A percentile compares a stretch with the other conserved stretches of the same genome.
Evolutionary conservation across 1,284 basidiomycete genomes (phyloP).

Genomic region (Hymenochaete sp.): DNA sequence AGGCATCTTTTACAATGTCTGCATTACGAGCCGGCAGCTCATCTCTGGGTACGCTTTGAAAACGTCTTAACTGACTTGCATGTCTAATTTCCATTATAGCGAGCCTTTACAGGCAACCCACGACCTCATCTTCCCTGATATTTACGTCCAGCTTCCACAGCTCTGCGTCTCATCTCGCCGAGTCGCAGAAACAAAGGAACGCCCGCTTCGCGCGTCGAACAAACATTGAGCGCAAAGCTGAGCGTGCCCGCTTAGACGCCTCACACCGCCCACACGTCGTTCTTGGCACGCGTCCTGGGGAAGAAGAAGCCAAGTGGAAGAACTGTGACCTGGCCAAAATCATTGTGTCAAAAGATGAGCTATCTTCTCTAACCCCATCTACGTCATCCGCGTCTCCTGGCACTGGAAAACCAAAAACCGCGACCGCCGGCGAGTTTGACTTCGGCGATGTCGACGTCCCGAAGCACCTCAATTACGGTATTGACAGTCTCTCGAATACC

Average conservation of each 20-base stretch:
- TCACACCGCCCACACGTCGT: slow-evolving; percentile 57
- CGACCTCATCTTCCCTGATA: neutral
- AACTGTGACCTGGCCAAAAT: slow-evolving; percentile 54
- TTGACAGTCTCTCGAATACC: slow-evolving; percentile 28
- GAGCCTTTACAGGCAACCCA: neutral
- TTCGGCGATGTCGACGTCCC: slow-evolving; percentile 33
- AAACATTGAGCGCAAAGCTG: slow-evolving; percentile 42
- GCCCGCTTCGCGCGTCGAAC: slow-evolving; percentile 38
- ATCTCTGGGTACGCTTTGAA: no score
- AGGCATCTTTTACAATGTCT: no score
- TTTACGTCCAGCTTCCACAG: slow-evolving; percentile 41
- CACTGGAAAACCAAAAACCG: no score
- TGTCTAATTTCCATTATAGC: neutral
- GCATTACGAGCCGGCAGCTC: no score
- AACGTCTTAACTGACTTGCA: no score
- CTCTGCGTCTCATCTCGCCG: slow-evolving; percentile 35
- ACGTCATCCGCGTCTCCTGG: slow-evolving; percentile 15
- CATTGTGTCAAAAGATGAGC: slow-evolving; percentile 47
- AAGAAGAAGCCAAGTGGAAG: slow-evolving; percentile 56
- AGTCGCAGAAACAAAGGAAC: slow-evolving; percentile 29
- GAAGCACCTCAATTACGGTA: slow-evolving; percentile 49
- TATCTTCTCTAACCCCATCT: slow-evolving; percentile 29
- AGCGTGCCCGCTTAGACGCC: slow-evolving; percentile 35
- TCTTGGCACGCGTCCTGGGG: slow-evolving; percentile 54
- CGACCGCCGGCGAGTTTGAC: neutral